Percentiles rank a stretch among this genome's conserved stretches.
Evolutionary conservation across 345 rosid genomes (phyloP).

Genomic region (Psidium guajava): DNA sequence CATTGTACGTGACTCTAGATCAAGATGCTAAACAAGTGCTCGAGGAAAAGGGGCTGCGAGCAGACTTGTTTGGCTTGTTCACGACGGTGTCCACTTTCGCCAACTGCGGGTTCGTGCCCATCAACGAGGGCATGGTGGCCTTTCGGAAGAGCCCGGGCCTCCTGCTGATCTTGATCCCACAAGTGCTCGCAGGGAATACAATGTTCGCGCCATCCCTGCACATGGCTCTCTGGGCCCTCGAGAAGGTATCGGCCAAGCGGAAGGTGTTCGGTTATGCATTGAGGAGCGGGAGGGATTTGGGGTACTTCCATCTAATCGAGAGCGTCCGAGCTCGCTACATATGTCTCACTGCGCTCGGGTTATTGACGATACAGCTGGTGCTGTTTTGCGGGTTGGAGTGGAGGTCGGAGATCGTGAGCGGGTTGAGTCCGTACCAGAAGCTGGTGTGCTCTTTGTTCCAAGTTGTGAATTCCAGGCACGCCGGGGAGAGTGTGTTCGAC

Average conservation of each 20-base stretch:
- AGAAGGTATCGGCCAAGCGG: slow-evolving; percentile 12
- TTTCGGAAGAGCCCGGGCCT: slow-evolving; percentile 11
- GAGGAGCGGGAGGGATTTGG: slow-evolving; percentile 18
- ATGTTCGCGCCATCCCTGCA: slow-evolving; percentile 31
- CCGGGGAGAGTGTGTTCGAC: slow-evolving; percentile 42
- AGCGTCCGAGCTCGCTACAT: slow-evolving; percentile 5
- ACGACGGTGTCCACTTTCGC: slow-evolving; percentile 38
- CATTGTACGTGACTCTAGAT: slow-evolving; percentile 15
- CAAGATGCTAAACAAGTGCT: slow-evolving; percentile 28
- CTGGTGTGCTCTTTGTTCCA: slow-evolving; percentile 28
- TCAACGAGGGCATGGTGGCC: slow-evolving; percentile 53
- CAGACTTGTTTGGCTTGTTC: slow-evolving; percentile 33
- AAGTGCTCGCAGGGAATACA: slow-evolving; percentile 42
- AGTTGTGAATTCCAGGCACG: slow-evolving; percentile 33
- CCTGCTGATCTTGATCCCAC: slow-evolving; percentile 31
- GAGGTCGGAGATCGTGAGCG: slow-evolving; percentile 28
- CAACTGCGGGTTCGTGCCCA: slow-evolving; percentile 54
- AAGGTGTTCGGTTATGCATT: slow-evolving; percentile 18
- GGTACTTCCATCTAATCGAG: slow-evolving; percentile 33
- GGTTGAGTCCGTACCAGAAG: slow-evolving; percentile 31
- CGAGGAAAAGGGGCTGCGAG: slow-evolving; percentile 13
- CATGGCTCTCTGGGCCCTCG: slow-evolving; percentile 20
- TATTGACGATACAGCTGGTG: slow-evolving; percentile 19
- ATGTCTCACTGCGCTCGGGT: slow-evolving; percentile 27
- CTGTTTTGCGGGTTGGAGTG: slow-evolving; percentile 35